Base-by-base conservation (phyloP, 140 eudicot species). In the Flaveria floridana region DNA sequence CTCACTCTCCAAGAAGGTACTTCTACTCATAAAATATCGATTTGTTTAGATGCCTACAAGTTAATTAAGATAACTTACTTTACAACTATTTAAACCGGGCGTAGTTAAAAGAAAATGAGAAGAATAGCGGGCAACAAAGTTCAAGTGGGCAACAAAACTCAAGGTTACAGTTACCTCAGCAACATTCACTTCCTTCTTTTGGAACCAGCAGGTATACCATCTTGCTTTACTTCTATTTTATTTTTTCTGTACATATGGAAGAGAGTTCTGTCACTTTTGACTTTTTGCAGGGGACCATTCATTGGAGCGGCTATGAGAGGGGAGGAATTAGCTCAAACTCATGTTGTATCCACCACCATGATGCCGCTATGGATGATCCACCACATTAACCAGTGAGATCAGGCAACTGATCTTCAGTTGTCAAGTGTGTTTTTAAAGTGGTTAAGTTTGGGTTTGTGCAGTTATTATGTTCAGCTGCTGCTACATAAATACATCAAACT, bases 321-420 rank as follows among this genome's bases (percentile, higher is more conserved):
- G 44, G 77, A 78, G 56, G 86, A 65, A 21, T 39, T 65, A 66
- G 69, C 73, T 80, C 77, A 69, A 68, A 61, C 69, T 78, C 84
- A 19, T 42, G 57, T 42, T 8, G 55, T 47, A 50, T 65, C 82
- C 37, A 25, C 77, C 44, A 8, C 82, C 20, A 71, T 78, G 72
- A 75, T 85, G 79, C 89, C 89, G 13, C 67, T 78, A 8, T 77
- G 93, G 93, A 75, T 87, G 93, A 82, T 87, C 70, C 80, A 65
- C 63, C 81, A 78, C 68, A 57, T 82, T 47, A 85, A 78, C 78
- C 80, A 79, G 51, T 75, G 65, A 68, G 41, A 68, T 56, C 39
- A 65, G 71, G 30, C 72, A 75, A 2, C 10, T 30, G 42, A 65
- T 28, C 19, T 39, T 41, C 61, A 41, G 37, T 13, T 20, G 23